These are phyloP conservation scores for Dactylellina cionopaga DNA, from an alignment of 2,329 filamentous ascomycete species.

Conservation along the genomic window DNA sequence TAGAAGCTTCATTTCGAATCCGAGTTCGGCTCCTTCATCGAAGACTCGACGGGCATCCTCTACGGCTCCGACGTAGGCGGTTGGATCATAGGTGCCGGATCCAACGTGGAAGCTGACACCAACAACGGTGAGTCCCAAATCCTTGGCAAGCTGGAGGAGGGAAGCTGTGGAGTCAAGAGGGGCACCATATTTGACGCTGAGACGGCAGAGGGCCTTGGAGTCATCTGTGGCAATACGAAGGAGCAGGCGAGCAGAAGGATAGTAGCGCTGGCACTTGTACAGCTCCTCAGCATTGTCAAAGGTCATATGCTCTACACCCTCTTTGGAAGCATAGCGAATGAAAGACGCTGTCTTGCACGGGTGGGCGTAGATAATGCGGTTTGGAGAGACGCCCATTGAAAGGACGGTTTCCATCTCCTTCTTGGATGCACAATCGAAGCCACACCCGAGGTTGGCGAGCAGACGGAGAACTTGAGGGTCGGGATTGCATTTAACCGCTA, in stretches of 20 bases:
- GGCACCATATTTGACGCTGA: conserved; percentile 97
- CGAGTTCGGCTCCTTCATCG: conserved; percentile 79
- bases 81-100: conserved; percentile 92
- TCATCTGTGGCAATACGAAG: conserved; percentile 96
- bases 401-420: conserved; percentile 93
- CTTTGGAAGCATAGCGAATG: conserved; percentile 84
- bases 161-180: conserved; percentile 81
- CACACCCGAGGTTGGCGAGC: conserved; percentile 85
- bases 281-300: conserved; percentile 99
- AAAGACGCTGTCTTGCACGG: conserved; percentile 99
- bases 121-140: conserved; percentile 87
- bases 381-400: conserved; percentile 80
- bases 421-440: conserved; percentile 99
- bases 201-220: conserved; percentile 88
- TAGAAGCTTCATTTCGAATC: conserved; percentile 83
- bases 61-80: conserved; percentile 89
- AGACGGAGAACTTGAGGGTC: conserved; percentile 89
- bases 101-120: conserved; percentile 98
- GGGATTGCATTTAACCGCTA: conserved; percentile 98
- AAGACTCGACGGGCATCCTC: conserved; percentile 89
- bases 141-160: conserved; percentile 80
- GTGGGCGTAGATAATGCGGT: conserved; percentile 97
- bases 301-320: conserved; percentile 96
- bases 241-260: conserved; percentile 87
- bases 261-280: conserved; percentile 95